Percentiles rank a stretch among this genome's conserved stretches.
These are phyloP conservation scores for Ganoderma boninense DNA, from an alignment of 1,284 basidiomycete genomes.

Conservation along the genomic window DNA sequence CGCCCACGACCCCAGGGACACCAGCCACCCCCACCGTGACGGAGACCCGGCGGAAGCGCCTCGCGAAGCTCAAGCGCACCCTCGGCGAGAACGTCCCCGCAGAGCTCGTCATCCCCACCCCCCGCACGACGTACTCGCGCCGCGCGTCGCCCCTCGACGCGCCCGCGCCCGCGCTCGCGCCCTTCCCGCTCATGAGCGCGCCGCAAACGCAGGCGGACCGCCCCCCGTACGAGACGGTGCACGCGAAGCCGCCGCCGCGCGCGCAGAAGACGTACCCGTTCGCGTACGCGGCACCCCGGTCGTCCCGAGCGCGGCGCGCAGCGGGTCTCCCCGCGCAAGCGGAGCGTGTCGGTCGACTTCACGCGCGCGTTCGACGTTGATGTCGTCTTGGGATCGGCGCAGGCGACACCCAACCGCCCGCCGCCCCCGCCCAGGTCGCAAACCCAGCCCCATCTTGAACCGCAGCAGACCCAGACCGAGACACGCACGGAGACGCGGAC, in stretches of 20 bases:
- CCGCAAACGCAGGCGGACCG: neutral
- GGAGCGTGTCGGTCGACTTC: slow-evolving; percentile 39
- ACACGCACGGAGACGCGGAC: too few species aligned
- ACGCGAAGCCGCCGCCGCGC: slow-evolving; percentile 8
- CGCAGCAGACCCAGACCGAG: too few species aligned
- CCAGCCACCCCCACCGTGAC: slow-evolving; percentile 36
- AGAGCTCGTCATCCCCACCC: slow-evolving; percentile 54
- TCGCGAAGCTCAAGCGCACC: slow-evolving; percentile 60
- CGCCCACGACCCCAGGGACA: slow-evolving; percentile 34
- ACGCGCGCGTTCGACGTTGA: slow-evolving; percentile 2
- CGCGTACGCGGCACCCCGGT: neutral
- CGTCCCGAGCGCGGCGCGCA: neutral
- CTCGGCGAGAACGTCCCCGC: slow-evolving; percentile 63
- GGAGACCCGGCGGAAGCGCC: slow-evolving; percentile 44
- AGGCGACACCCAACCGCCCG: too few species aligned
- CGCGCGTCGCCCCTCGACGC: slow-evolving; percentile 7
- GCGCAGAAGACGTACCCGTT: neutral
- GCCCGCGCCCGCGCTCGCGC: slow-evolving; percentile 3
- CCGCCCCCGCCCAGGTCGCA: neutral
- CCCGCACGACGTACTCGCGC: slow-evolving; percentile 17
- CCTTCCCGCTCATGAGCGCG: neutral
- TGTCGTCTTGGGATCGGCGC: neutral
- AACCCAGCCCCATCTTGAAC: neutral
- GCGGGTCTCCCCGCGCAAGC: slow-evolving; percentile 14
- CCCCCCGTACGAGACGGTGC: neutral